Conservation (phyloP, 176 grass and related monocot genomes). For the Avena atlantica region DNA sequence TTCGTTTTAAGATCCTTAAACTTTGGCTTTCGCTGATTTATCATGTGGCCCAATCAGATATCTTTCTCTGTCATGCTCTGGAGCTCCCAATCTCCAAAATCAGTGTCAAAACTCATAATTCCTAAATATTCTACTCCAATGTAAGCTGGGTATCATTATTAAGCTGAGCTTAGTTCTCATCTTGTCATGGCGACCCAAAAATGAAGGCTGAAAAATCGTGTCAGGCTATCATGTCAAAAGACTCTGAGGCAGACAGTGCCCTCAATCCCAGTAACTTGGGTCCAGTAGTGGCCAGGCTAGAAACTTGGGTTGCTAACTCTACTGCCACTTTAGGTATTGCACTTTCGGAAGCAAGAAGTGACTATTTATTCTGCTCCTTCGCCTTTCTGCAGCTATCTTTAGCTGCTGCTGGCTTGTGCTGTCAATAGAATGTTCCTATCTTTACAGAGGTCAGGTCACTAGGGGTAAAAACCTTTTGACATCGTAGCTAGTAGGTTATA, state of each 20-base stretch:
- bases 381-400: conserved; percentile 53
- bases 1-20: conserved; percentile 48
- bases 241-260: conserved; percentile 44
- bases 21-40: conserved; percentile 54
- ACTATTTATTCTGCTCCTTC: conserved; percentile 20
- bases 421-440: conserved; percentile 30
- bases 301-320: conserved; percentile 56
- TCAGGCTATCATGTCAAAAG: conserved; percentile 6
- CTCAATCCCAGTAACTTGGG: conserved; percentile 47
- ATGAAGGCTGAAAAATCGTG: conserved; percentile 31
- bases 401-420: conserved; percentile 16
- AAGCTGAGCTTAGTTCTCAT: background rate
- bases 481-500: background rate
- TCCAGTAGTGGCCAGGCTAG: conserved; percentile 40
- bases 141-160: background rate
- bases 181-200: background rate
- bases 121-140: background rate
- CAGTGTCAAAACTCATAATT: background rate
- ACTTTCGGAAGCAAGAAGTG: conserved; percentile 57
- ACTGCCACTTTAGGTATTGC: conserved; percentile 38
- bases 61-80: conserved; percentile 26
- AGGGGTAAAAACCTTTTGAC: conserved; percentile 39
- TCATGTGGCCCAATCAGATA: conserved; percentile 25
- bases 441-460: conserved; percentile 28
- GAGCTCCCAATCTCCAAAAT: conserved; percentile 14